Evolutionary conservation across 331 rosid species (phyloP).

Genomic region (Stylosanthes scabra): DNA sequence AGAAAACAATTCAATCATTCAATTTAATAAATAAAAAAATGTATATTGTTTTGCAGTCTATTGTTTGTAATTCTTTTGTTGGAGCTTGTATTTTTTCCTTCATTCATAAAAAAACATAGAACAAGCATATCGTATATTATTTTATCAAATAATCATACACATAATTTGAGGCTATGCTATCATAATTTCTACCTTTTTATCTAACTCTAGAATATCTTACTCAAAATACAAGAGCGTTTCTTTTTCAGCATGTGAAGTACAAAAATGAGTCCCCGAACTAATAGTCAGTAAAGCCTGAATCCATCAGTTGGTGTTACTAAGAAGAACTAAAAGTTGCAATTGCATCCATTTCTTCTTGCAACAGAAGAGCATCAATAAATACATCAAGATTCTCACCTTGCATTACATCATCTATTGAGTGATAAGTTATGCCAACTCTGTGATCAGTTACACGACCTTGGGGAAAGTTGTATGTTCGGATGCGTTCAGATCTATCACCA

Average conservation of each 20-base stretch:
- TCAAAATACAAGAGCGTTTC: slow-evolving; percentile 15
- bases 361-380: slow-evolving; percentile 79
- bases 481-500: slow-evolving; percentile 93
- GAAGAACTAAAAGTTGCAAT: slow-evolving; percentile 69
- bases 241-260: slow-evolving; percentile 8
- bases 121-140: neutral
- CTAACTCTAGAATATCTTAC: slow-evolving; percentile 1
- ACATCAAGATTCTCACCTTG: slow-evolving; percentile 78
- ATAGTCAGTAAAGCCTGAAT: slow-evolving; percentile 22
- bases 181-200: neutral
- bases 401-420: slow-evolving; percentile 82
- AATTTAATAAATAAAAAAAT: no score
- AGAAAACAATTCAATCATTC: neutral
- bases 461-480: slow-evolving; percentile 87
- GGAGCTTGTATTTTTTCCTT: no score
- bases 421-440: slow-evolving; percentile 81
- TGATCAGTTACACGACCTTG: slow-evolving; percentile 97
- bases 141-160: slow-evolving; percentile 8
- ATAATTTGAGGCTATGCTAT: slow-evolving; percentile 22
- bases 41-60: no score
- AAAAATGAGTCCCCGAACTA: neutral
- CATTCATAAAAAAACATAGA: neutral
- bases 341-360: slow-evolving; percentile 91
- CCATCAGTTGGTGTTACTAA: slow-evolving; percentile 34
- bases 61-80: no score